Base-by-base conservation (phyloP, 148 eudicot species). In the Rhododendron mucronatum region DNA sequence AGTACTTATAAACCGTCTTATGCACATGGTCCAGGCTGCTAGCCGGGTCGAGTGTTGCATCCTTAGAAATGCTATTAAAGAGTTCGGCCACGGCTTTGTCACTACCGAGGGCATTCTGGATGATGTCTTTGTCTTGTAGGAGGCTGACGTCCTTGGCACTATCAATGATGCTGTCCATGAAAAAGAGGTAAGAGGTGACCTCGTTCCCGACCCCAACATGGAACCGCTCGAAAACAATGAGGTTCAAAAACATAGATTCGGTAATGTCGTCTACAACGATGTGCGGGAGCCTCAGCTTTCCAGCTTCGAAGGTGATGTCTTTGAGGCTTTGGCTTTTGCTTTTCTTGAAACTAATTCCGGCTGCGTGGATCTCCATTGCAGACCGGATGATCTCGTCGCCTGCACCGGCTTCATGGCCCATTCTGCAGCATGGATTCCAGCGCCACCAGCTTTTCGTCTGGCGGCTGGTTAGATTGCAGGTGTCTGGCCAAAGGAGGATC, bases 131-230 rank as follows among this genome's bases (percentile, higher is more conserved):
- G 3, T 81, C 84, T 53, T 82, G 86, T 7, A 91, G 82, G 18
- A 90, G 91, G 69, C 88, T 88, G 13, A 91, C 88, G 57, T 91
- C 91, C 23, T n/a, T 35, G 30, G 87, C 90, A 21, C 45, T 83
- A 61, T 87, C 88, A 35, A 91, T 88, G 28, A 91, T 87, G 82
- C 81, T 88, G 85, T 88, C 91, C 91, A 91, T 91, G 67, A 91
- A 88, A 37, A 85, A 89, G 47, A 91, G 37, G 51, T 83, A 91
- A 2, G 90, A 87, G 12, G 90, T 91, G 21, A 91, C 85, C 35
- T 82, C 90, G 35, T 91, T 87, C 21, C 89, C 90, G 7, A 85
- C 87, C 15, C 89, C 91, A 2, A 88, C 91, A 44, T 91, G 93
- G 81, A 71, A 87, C 41, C 89, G 77, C 65, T 91, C 93, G 51